These are phyloP conservation scores for Colletotrichum coccodes DNA, from an alignment of 2,329 filamentous ascomycete genomes.

Conservation along the genomic window DNA sequence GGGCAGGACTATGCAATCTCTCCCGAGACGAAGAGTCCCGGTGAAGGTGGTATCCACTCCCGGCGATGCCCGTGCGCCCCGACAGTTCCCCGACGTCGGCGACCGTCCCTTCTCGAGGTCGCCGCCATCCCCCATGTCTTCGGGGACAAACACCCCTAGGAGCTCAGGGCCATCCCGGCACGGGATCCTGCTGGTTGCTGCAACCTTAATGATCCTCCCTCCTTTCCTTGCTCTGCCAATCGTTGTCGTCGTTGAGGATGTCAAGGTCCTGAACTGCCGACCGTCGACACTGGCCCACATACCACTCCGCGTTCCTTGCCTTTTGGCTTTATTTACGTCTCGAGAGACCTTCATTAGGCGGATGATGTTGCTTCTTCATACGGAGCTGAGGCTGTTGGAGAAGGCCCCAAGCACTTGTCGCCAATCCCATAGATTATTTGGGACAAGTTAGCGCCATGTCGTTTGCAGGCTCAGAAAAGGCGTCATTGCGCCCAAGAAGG, in stretches of 20 bases:
- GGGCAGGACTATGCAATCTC: not conserved
- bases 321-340: not conserved
- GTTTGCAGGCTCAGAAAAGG: not conserved
- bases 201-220: slow-evolving; percentile 20
- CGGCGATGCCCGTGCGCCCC: slow-evolving; percentile 24
- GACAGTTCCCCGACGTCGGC: slow-evolving; percentile 23
- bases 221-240: not conserved
- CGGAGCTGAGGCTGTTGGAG: not conserved
- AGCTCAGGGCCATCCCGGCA: not conserved
- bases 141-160: not conserved
- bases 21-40: slow-evolving; percentile 3
- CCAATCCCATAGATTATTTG: not conserved
- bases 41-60: slow-evolving; percentile 5
- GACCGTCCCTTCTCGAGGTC: slow-evolving; percentile 15
- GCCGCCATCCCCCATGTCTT: not conserved
- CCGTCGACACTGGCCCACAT: not conserved
- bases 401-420: not conserved
- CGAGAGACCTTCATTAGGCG: too few species aligned
- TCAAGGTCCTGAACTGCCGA: not conserved
- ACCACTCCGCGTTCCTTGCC: not conserved
- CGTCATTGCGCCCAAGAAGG: slow-evolving; percentile 1
- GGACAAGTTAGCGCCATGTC: not conserved
- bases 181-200: not conserved
- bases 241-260: not conserved
- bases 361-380: not conserved